Evolutionary conservation across 371 early-diverging fungal species (phyloP), one percentile per base, ranked within the genome.

Genomic region (Synchytrium microbalum): DNA sequence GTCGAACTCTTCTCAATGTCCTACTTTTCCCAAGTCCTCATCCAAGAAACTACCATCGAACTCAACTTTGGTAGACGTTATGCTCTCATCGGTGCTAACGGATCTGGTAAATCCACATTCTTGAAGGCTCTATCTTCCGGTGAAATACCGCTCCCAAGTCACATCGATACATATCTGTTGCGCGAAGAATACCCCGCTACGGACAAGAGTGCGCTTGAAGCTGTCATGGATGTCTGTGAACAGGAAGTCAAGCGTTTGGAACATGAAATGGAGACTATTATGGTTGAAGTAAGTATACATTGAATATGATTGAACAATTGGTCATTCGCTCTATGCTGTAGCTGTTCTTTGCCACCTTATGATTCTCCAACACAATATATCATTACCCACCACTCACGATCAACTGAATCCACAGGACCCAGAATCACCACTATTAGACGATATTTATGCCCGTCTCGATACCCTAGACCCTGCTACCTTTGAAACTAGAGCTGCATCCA

Each of bases 71-170:
- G 96, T 69, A 88, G 96, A 75, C 86, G 99, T 65, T 96, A 92
- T 73, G 98, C 96, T 75, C 86, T 99, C 55, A 81, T 98, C 54
- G 99, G 99, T 62, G 84, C 88, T 54, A 99, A 98, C 82, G 99
- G 99, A 54, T 88, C 89, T 62, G 99, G 99, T 67, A 99, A 99
- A 79, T 92, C 95, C 23, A 99, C 99, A 54, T 93, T 99, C 74
- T 80, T 99, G 59, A 84, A 86, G 65, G 91, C 92, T 52, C 84
- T 99, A 69, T 94, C 93, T 61, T 88, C 88, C 59, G 86, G 96
- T 72, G 97, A 96, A 69, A 91, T 93, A 62, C 92, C 92, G 59
- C 93, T 99, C 69, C 99, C 98, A 38, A 88, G 86, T 14, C 97
- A 96, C 68, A 93, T 97, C 72, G 96, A 96, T 84, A 93, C 92